Evolutionary conservation across 495 filamentous ascomycete genomes (phyloP).

Genomic region (Paragyromitra xinjiangensis): DNA sequence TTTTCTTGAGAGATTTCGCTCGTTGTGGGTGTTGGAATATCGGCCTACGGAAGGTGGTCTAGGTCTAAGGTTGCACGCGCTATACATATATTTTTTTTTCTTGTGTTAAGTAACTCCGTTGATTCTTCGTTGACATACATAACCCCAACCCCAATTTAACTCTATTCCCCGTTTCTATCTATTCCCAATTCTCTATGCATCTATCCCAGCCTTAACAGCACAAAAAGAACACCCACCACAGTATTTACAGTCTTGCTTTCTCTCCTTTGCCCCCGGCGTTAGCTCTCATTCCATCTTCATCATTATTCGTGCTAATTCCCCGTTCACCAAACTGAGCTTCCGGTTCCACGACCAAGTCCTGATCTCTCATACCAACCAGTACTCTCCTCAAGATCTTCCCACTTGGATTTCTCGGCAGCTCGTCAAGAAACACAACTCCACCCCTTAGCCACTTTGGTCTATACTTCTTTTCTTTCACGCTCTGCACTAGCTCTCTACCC

Average conservation of each 20-base stretch:
- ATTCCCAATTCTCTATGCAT: neutral
- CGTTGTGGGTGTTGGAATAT: too few relatives aligned
- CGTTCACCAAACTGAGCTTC: slow-evolving; percentile 64
- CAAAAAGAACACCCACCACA: neutral
- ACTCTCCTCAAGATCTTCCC: slow-evolving; percentile 89
- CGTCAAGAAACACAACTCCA: slow-evolving; percentile 77
- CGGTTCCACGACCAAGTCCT: slow-evolving; percentile 70
- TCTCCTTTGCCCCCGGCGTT: neutral
- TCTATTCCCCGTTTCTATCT: neutral
- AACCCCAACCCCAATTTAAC: neutral
- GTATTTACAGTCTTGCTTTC: slow-evolving; percentile 50
- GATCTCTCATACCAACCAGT: slow-evolving; percentile 82
- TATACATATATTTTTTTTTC: too few relatives aligned
- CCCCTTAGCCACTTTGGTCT: slow-evolving; percentile 72
- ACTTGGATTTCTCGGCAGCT: slow-evolving; percentile 86
- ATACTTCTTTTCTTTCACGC: slow-evolving; percentile 69
- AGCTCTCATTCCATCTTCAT: slow-evolving; percentile 22
- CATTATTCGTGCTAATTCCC: neutral
- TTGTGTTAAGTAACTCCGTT: neutral
- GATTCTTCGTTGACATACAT: neutral
- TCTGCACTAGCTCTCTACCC: slow-evolving; percentile 61
- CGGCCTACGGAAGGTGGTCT: too few relatives aligned
- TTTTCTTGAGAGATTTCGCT: too few relatives aligned
- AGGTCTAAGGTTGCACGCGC: too few relatives aligned
- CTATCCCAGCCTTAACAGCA: neutral